Percentiles rank a stretch among this genome's conserved stretches.
Evolutionary conservation across 2,329 filamentous ascomycete species (phyloP).

Genomic region (Ceratocystis lukuohia): DNA sequence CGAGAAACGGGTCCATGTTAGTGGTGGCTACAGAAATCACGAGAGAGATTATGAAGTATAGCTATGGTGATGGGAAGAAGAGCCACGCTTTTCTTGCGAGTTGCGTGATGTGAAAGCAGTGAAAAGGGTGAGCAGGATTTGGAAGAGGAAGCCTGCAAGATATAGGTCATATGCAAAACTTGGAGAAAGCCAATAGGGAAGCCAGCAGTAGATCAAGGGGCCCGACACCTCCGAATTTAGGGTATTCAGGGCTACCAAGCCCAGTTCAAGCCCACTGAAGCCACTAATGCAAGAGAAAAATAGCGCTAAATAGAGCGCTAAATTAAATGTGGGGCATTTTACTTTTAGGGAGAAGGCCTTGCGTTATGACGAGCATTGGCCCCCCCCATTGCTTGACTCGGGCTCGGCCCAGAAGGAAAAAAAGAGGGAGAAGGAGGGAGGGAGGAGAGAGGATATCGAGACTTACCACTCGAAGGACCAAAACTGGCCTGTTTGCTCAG

Average conservation of each 20-base stretch:
- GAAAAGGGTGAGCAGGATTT: not conserved
- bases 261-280: not conserved
- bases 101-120: not conserved
- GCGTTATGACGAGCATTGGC: not conserved
- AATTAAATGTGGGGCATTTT: not conserved
- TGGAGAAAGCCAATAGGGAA: not conserved
- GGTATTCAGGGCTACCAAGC: not conserved
- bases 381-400: not conserved
- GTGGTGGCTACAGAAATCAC: not conserved
- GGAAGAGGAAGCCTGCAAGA: no score
- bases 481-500: not conserved
- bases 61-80: not conserved
- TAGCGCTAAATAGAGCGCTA: not conserved
- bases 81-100: not conserved
- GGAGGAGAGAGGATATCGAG: not conserved
- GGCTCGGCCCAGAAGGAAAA: not conserved
- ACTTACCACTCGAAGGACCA: constrained; percentile 1
- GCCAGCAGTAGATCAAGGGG: not conserved
- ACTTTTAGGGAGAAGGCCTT: not conserved
- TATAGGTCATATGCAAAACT: no score
- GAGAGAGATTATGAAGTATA: not conserved
- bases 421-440: not conserved
- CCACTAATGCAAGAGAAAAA: not conserved
- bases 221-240: not conserved
- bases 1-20: constrained; percentile 10